Base-by-base conservation (phyloP, 768 basidiomycete genomes). In the Trametes maxima region DNA sequence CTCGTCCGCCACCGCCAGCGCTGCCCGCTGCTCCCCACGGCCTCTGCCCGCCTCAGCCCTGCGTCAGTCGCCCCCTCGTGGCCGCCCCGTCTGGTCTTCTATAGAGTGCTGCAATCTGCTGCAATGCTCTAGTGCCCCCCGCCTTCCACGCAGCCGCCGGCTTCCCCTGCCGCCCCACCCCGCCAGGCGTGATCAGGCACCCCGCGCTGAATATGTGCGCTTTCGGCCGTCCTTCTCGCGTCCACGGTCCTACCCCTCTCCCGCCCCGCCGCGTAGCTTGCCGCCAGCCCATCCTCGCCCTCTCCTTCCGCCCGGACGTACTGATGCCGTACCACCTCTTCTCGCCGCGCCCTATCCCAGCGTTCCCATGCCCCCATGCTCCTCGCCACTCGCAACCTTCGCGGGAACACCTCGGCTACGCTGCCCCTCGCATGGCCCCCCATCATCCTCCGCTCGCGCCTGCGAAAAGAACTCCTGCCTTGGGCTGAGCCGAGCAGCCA, bases 391-490 rank as follows among this genome's bases (percentile, higher is more conserved):
- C 57, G 14, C 56, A 62, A 57, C 56, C 55, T 62, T 62, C 61
- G 61, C 61, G 61, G 61, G 61, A 62, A 47, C 50, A 5, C 37
- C 54, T 43, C 60, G 48, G 54, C 60, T 51, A 43, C n/a, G 44
- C 24, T 48, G 56, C 25, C 35, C 21, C 42, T 40, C 57, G 39
- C 48, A 43, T 43, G 56, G 24, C 2, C 22, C 28, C 43, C 43
- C 33, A 14, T 33, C 43, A 17, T 1, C 39, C 8, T 33, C 28
- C 44, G n/a, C 54, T 14, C 40, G 21, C 57, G 7, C 56, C 6
- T 14, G 33, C 49, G 16, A 21, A 22, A n/a, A 21, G 8, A 43
- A 49, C 24, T 10, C 46, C 10, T 13, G 56, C 56, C 21, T 22
- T 25, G 10, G 57, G 47, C 11, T 39, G 36, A 44, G 40, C 57